A percentile compares a stretch with the other conserved stretches of the same genome.
phyloP scores from a whole-genome alignment of 1,139 yeast species.

The Hyphopichia burtonii region DNA sequence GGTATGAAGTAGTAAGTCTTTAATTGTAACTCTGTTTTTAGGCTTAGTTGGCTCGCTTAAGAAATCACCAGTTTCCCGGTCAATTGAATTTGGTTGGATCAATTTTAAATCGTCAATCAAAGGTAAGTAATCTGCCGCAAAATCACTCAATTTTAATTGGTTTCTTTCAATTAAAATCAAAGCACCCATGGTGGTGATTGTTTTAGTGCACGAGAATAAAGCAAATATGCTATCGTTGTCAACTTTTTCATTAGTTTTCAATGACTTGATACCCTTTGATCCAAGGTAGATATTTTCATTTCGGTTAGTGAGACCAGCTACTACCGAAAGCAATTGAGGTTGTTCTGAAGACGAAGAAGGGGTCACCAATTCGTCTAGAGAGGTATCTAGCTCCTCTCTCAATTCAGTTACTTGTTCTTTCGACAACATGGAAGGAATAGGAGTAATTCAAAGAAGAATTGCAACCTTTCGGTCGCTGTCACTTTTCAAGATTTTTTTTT shows the following conservation, averaged over 20 bases:
- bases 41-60: slow-evolving; percentile 29
- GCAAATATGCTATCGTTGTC: slow-evolving; percentile 31
- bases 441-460: neutral
- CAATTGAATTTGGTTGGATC: slow-evolving; percentile 33
- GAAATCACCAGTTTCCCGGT: slow-evolving; percentile 36
- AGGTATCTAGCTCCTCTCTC: slow-evolving; percentile 11
- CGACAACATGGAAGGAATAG: neutral
- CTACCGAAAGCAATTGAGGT: slow-evolving; percentile 23
- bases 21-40: slow-evolving; percentile 39
- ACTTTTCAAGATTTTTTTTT: neutral
- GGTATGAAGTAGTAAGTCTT: slow-evolving; percentile 51
- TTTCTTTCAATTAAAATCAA: slow-evolving; percentile 49
- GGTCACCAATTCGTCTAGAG: slow-evolving; percentile 14
- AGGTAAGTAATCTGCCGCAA: slow-evolving; percentile 40
- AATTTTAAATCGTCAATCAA: slow-evolving; percentile 40
- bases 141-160: slow-evolving; percentile 38
- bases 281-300: slow-evolving; percentile 23
- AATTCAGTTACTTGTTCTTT: neutral
- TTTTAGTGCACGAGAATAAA: slow-evolving; percentile 49
- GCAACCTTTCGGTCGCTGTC: no score
- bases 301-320: slow-evolving; percentile 28
- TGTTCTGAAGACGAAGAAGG: slow-evolving; percentile 8
- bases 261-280: slow-evolving; percentile 22
- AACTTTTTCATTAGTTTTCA: slow-evolving; percentile 18
- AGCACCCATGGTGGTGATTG: slow-evolving; percentile 46